These are phyloP conservation scores for Aspergillus fijiensis DNA, from an alignment of 2,329 filamentous ascomycete genomes.

Conservation along the genomic window DNA sequence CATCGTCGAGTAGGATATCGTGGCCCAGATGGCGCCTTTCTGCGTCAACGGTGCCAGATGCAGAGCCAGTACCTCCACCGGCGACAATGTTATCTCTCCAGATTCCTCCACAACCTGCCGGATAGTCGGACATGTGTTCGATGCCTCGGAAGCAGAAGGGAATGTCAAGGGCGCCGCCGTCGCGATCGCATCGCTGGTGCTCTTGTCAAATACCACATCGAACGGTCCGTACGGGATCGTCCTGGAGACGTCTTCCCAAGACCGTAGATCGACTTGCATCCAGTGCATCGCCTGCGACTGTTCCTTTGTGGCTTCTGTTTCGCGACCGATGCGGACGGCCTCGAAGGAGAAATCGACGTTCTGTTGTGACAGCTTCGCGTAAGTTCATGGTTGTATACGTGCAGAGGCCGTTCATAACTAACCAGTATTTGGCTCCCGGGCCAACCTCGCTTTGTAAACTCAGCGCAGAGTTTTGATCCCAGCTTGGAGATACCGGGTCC, in stretches of 20 bases:
- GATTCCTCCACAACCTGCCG: slow-evolving; percentile 13
- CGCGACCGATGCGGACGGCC: slow-evolving; percentile 36
- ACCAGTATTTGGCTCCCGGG: slow-evolving; percentile 34
- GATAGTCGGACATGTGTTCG: slow-evolving; percentile 24
- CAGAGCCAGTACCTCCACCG: slow-evolving; percentile 36
- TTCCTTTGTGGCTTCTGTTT: slow-evolving; percentile 22
- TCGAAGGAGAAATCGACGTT: slow-evolving; percentile 40
- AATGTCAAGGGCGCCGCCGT: slow-evolving; percentile 25
- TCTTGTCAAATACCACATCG: slow-evolving; percentile 38
- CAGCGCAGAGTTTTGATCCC: slow-evolving; percentile 31
- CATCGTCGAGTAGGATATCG: slow-evolving; percentile 35
- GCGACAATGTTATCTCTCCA: slow-evolving; percentile 23
- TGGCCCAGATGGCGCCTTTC: slow-evolving; percentile 31
- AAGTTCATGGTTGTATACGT: background rate
- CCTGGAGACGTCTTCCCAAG: slow-evolving; percentile 31
- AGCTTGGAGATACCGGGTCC: slow-evolving; percentile 37
- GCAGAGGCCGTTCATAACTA: slow-evolving; percentile 7
- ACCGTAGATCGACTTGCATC: slow-evolving; percentile 31
- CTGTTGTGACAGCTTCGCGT: slow-evolving; percentile 17
- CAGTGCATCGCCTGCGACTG: slow-evolving; percentile 32
- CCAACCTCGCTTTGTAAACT: slow-evolving; percentile 29
- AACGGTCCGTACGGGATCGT: slow-evolving; percentile 30
- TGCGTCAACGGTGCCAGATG: slow-evolving; percentile 33
- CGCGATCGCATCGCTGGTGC: slow-evolving; percentile 40
- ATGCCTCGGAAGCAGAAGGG: slow-evolving; percentile 7